Base-by-base conservation (phyloP, 2,329 filamentous ascomycete genomes). In the Fusarium palustre region DNA sequence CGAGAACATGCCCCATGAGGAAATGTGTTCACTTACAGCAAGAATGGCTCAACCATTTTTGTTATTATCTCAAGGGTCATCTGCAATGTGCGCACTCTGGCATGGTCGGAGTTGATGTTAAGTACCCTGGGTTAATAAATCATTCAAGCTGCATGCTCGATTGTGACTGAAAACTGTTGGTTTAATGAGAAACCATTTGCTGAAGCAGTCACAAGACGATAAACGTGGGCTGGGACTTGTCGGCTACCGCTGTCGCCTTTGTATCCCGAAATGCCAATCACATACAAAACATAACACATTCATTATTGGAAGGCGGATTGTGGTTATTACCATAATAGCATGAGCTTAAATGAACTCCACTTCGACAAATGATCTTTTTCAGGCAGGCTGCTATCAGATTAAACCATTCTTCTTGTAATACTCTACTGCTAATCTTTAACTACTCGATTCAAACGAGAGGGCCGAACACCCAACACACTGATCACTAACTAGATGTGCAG, bases 121-220 rank as follows among this genome's bases (percentile, higher is more conserved):
- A 38, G 18, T 25, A 7, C 5, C 24, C n/a, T 39, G 10, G 41
- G 28, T 48, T n/a, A 46, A 56, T 10, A 11, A 22, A 30, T 8
- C 1, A 7, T 45, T 20, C 36, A 6, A 16, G 12, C 7, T 25
- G 24, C 7, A 8, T n/a, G 10, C 12, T 18, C 18, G 46, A 25
- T 24, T 9, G 18, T 20, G n/a, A 45, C 45, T 55, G 8, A 66
- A 55, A 18, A 55, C 25, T n/a, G 55, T 61, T 18, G 56, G 53
- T 55, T 55, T 22, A 15, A 20, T 11, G 12, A 45, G 45, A 24
- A 47, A 42, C 18, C 58, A 33, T n/a, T 54, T 2, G 9, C 28
- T 55, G 24, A 65, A 66, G 30, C 9, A 10, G 24, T 7, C 22
- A 18, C 15, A 18, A 11, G 22, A 22, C 15, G 33, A 31, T 5